Percentiles rank a stretch among this genome's conserved stretches.
phyloP scores from a whole-genome alignment of 2,329 filamentous ascomycete species.

The Phialophora expanda region DNA sequence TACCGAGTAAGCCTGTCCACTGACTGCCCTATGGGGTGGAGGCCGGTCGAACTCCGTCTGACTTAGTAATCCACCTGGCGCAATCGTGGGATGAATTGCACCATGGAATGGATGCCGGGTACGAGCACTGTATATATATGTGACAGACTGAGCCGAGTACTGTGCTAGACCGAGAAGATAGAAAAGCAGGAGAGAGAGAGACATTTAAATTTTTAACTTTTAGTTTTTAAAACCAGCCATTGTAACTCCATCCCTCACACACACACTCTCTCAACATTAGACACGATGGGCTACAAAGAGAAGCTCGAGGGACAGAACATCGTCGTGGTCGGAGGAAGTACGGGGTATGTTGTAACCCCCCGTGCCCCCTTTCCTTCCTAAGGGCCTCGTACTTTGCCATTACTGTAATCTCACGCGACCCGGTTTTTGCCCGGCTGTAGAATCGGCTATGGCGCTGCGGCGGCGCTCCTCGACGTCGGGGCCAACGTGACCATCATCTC shows the following conservation, averaged over 20 bases:
- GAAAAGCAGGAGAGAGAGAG: too few species aligned
- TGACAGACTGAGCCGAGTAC: too few species aligned
- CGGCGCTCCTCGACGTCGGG: constrained; percentile 62
- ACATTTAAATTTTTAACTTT: too few species aligned
- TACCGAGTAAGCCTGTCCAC: too few species aligned
- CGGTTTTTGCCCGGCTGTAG: neutral
- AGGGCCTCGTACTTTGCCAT: too few species aligned
- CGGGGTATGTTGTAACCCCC: constrained; percentile 34
- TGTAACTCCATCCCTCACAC: too few species aligned
- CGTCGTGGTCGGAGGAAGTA: constrained; percentile 31
- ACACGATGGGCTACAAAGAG: constrained; percentile 20
- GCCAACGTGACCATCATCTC: constrained; percentile 63
- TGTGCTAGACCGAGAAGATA: too few species aligned
- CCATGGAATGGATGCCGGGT: neutral
- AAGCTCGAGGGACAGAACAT: constrained; percentile 31
- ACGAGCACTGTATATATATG: too few species aligned
- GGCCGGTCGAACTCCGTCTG: neutral
- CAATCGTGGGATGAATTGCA: neutral
- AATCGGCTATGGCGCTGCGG: constrained; percentile 62
- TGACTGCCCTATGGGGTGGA: neutral
- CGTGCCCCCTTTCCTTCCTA: neutral
- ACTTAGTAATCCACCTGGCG: constrained; percentile 7
- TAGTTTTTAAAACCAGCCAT: too few species aligned
- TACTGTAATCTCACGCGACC: too few species aligned
- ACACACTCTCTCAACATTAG: neutral